These are phyloP conservation scores for Zygnema cylindricum DNA, from an alignment of 139 green algal genomes.

Conservation along the genomic window DNA sequence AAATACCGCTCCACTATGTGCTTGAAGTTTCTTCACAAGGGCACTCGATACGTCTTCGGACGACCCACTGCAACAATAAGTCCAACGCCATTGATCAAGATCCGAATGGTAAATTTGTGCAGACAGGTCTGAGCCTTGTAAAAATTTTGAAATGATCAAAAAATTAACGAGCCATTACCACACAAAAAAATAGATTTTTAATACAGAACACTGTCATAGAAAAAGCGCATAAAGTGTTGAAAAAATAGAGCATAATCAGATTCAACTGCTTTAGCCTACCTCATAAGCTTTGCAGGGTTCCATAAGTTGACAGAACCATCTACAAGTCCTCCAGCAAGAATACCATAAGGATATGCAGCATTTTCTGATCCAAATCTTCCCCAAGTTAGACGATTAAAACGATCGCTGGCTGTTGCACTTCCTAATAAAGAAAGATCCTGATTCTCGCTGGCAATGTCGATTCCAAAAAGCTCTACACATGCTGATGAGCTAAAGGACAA, in stretches of 20 bases:
- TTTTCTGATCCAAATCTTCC: conserved; percentile 62
- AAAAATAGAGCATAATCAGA: background rate
- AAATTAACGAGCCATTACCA: no score
- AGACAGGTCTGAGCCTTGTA: no score
- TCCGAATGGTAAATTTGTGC: no score
- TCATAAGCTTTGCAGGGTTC: conserved; percentile 84
- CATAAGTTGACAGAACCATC: conserved; percentile 92
- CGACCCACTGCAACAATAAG: background rate
- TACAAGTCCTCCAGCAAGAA: conserved; percentile 90
- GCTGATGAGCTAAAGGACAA: conserved; percentile 80
- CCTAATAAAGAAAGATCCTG: conserved; percentile 67
- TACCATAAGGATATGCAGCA: conserved; percentile 55
- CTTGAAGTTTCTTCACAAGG: background rate
- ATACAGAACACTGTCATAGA: no score
- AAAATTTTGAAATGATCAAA: no score
- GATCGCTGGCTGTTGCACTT: conserved; percentile 77
- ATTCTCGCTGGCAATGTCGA: conserved; percentile 32
- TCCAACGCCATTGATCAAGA: no score
- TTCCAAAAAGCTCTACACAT: conserved; percentile 57
- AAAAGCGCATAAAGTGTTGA: no score
- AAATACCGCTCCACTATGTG: background rate
- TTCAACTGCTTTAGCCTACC: conserved; percentile 24
- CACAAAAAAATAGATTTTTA: no score
- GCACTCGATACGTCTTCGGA: background rate
- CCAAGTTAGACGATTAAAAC: conserved; percentile 89